These are phyloP conservation scores for Alternaria hordeiaustralica DNA, from an alignment of 2,329 filamentous ascomycete genomes.

Conservation along the genomic window DNA sequence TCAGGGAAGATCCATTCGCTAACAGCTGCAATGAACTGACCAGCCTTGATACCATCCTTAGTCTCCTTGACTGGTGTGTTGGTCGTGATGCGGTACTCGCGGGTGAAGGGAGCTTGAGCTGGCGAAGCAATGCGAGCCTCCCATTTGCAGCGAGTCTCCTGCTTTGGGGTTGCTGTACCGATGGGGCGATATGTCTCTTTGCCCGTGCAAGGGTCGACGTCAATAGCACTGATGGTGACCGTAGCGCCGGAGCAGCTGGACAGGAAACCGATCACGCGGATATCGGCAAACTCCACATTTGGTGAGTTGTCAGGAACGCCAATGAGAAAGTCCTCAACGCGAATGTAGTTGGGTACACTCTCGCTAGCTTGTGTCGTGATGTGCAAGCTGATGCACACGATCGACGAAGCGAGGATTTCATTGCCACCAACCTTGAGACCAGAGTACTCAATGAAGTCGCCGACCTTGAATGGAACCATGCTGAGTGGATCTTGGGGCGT, in stretches of 20 bases:
- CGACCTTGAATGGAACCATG: slow-evolving; percentile 52
- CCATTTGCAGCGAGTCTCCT: slow-evolving; percentile 51
- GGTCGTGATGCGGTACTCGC: slow-evolving; percentile 51
- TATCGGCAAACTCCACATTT: slow-evolving; percentile 48
- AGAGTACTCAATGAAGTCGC: slow-evolving; percentile 52
- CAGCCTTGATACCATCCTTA: slow-evolving; percentile 50
- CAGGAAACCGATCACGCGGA: slow-evolving; percentile 45
- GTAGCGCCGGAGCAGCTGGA: slow-evolving; percentile 45
- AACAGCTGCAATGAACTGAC: slow-evolving; percentile 52
- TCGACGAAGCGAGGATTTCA: slow-evolving; percentile 48
- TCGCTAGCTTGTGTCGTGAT: slow-evolving; percentile 35
- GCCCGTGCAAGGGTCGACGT: slow-evolving; percentile 54
- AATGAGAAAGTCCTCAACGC: slow-evolving; percentile 53
- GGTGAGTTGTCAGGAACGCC: slow-evolving; percentile 47
- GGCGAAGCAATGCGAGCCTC: slow-evolving; percentile 41
- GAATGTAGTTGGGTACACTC: slow-evolving; percentile 49
- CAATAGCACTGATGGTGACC: slow-evolving; percentile 50
- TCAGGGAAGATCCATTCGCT: slow-evolving; percentile 56
- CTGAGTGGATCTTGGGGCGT: slow-evolving; percentile 44
- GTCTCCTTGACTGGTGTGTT: slow-evolving; percentile 44
- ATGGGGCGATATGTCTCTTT: slow-evolving; percentile 46
- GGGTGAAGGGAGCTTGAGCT: slow-evolving; percentile 45
- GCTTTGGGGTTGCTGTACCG: slow-evolving; percentile 41
- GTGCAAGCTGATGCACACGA: slow-evolving; percentile 51
- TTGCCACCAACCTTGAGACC: slow-evolving; percentile 37